Conservation (phyloP, 495 filamentous ascomycete species). For the Podospora pseudoanserina region DNA sequence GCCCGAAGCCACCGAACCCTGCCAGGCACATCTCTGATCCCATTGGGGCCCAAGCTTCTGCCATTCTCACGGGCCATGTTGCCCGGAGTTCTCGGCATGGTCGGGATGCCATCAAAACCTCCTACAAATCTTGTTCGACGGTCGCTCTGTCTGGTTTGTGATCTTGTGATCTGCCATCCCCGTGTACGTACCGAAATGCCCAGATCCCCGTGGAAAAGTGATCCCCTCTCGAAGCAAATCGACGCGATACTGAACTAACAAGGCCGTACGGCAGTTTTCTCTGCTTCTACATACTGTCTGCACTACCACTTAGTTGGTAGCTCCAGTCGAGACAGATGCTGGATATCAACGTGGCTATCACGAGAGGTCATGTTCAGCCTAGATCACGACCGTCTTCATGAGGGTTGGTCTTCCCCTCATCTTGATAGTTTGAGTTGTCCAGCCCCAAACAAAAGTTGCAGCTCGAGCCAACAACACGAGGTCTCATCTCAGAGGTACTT, state of each 20-base stretch:
- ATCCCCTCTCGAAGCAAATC: background rate
- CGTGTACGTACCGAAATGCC: background rate
- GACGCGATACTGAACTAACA: background rate
- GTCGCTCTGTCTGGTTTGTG: background rate
- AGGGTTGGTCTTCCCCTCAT: background rate
- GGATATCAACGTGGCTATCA: background rate
- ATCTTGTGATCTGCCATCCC: background rate
- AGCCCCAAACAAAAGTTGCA: background rate
- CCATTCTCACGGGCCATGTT: background rate
- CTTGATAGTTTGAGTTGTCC: background rate
- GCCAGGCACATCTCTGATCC: background rate
- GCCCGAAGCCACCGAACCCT: slow-evolving; percentile 9
- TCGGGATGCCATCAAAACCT: slow-evolving; percentile 44
- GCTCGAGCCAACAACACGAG: background rate
- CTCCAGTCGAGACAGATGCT: background rate
- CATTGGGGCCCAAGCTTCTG: slow-evolving; percentile 5
- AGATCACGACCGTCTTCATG: background rate
- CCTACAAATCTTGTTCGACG: slow-evolving; percentile 40
- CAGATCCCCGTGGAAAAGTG: background rate
- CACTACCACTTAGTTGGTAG: background rate
- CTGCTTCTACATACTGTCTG: slow-evolving; percentile 1
- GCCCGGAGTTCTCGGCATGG: background rate
- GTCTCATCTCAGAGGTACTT: background rate
- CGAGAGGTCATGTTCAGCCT: background rate
- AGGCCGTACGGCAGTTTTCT: too few species aligned